Conservation (phyloP, 306 rosid species). For the Medicago truncatula region MtrunA17r5.0-ANR NC_053043.1:11493501-11494000, state of each 20-base stretch:
- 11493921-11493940: slow-evolving; percentile 4
- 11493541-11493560: slow-evolving; percentile 98
- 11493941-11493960: not conserved
- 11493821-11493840: not conserved
- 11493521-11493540: slow-evolving; percentile 98
- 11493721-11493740: not conserved
- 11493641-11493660: not conserved
- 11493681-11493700: not conserved
- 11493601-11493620: slow-evolving; percentile 16
- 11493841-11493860: not conserved
- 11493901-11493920: slow-evolving; percentile 4
- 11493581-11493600: slow-evolving; percentile 20
- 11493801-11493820: slow-evolving; percentile 5
- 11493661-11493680: slow-evolving; percentile 3
- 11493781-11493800: not conserved
- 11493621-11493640: slow-evolving; percentile 3
- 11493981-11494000: slow-evolving; percentile 12
- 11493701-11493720: not conserved
- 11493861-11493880: slow-evolving; percentile 22
- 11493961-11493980: not conserved
- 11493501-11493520: slow-evolving; percentile 98
- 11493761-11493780: not conserved
- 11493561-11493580: slow-evolving; percentile 33
- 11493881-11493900: not conserved
- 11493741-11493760: not conserved